Evolutionary conservation across 192 early-diverging fungal genomes (phyloP).

Genomic region (Rhizophagus prolifer): DNA sequence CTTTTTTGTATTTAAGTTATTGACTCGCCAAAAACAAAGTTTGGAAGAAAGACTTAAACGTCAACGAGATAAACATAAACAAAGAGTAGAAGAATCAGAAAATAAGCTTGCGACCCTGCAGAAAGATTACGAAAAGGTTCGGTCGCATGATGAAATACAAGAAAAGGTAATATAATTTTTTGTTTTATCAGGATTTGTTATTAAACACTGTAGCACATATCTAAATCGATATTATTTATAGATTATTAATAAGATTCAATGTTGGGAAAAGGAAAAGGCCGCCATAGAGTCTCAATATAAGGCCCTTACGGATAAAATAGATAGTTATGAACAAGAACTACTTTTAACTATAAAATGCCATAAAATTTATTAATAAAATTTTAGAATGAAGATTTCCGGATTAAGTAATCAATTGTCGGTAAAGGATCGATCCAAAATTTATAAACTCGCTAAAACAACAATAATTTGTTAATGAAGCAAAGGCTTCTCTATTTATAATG

Average conservation of each 20-base stretch:
- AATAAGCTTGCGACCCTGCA: neutral
- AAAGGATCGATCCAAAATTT: neutral
- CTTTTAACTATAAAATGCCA: neutral
- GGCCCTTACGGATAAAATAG: constrained; percentile 8
- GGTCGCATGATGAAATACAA: neutral
- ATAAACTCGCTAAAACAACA: neutral
- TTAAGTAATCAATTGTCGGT: neutral
- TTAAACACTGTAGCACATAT: neutral
- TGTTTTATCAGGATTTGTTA: neutral
- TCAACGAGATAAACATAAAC: constrained; percentile 5
- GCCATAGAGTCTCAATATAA: constrained; percentile 1
- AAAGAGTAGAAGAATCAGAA: constrained; percentile 9
- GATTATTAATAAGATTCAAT: neutral
- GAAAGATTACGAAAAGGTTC: neutral
- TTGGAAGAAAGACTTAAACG: constrained; percentile 12
- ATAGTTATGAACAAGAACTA: constrained; percentile 11
- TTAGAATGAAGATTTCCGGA: neutral
- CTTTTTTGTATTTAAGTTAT: neutral
- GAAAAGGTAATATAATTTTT: neutral
- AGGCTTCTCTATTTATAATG: no score
- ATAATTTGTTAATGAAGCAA: no score
- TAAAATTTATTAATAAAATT: neutral
- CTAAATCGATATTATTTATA: neutral
- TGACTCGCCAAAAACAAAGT: constrained; percentile 8
- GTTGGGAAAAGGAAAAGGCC: constrained; percentile 7